Percentiles rank a stretch among this genome's conserved stretches.
Evolutionary conservation across 805 yeast genomes (phyloP).

Genomic region (Komagataella ulmi): DNA sequence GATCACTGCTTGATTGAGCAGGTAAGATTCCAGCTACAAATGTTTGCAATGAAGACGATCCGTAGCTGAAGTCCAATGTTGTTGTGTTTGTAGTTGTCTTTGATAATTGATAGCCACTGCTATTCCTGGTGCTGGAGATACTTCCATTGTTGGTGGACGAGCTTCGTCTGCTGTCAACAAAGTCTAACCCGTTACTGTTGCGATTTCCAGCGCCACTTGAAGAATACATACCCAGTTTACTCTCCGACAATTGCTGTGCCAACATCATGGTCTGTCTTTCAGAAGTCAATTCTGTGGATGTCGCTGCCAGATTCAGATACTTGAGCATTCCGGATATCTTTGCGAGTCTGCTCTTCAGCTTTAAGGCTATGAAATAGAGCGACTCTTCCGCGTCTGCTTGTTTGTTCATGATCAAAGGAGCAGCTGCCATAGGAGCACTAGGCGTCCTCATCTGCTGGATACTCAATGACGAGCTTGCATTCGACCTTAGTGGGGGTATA

Average conservation of each 20-base stretch:
- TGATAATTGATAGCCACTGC: constrained; percentile 10
- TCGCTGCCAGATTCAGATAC: constrained; percentile 48
- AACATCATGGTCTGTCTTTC: constrained; percentile 57
- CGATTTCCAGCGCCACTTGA: constrained; percentile 9
- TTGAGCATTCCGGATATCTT: constrained; percentile 57
- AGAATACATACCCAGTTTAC: constrained; percentile 8
- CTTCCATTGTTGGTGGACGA: neutral
- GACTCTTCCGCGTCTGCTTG: constrained; percentile 54
- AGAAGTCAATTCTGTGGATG: constrained; percentile 52
- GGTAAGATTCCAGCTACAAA: constrained; percentile 72
- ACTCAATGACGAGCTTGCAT: constrained; percentile 5
- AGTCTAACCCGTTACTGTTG: constrained; percentile 3
- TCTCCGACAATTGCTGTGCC: constrained; percentile 16
- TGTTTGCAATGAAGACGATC: constrained; percentile 17
- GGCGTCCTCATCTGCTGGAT: constrained; percentile 11
- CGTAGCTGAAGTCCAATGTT: constrained; percentile 13
- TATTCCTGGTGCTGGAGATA: neutral
- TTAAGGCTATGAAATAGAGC: constrained; percentile 51
- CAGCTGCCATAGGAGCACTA: constrained; percentile 31
- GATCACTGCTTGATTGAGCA: constrained; percentile 67
- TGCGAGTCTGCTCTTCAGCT: constrained; percentile 40
- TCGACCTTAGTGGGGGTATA: neutral
- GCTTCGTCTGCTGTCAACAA: constrained; percentile 2
- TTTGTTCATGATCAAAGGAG: constrained; percentile 43
- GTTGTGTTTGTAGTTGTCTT: constrained; percentile 14